phyloP scores from a whole-genome alignment of 2,329 filamentous ascomycete genomes.

The Xylariaceae sp. region DNA sequence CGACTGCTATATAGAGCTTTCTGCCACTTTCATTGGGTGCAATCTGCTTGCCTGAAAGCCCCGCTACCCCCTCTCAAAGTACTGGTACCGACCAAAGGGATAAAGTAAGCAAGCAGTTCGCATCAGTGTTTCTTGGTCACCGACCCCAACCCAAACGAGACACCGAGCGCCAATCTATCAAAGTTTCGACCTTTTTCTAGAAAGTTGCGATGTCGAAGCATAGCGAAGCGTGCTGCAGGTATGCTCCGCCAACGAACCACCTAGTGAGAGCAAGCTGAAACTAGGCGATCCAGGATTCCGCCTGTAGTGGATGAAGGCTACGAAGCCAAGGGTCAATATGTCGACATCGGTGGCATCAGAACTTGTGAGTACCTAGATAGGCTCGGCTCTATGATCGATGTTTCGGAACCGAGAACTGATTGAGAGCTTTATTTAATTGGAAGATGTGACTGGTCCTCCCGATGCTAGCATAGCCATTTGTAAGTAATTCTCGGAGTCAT shows the following conservation, averaged over 20 bases:
- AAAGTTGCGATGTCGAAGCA: constrained; percentile 28
- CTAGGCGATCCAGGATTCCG: constrained; percentile 20
- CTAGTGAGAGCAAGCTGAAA: not conserved
- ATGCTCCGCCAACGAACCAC: not conserved
- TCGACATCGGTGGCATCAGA: constrained; percentile 22
- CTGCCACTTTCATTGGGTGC: too few species aligned
- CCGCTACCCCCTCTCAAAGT: too few species aligned
- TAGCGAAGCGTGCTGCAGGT: constrained; percentile 33
- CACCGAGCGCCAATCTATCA: not conserved
- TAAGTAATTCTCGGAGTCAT: too few species aligned
- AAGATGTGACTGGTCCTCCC: constrained; percentile 53
- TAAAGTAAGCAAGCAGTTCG: too few species aligned
- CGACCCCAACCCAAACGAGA: not conserved
- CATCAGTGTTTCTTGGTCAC: too few species aligned
- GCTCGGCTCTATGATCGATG: too few species aligned
- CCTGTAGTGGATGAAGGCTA: constrained; percentile 29
- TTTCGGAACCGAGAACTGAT: not conserved
- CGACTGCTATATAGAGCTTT: too few species aligned
- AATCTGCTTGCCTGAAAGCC: too few species aligned
- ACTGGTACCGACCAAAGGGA: too few species aligned
- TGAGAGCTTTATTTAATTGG: not conserved
- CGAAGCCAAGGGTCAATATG: constrained; percentile 29
- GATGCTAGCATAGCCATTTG: constrained; percentile 60
- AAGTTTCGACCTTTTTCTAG: not conserved
- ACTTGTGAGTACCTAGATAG: constrained; percentile 32